Percentiles rank a stretch among this genome's conserved stretches.
phyloP scores from a whole-genome alignment of 768 basidiomycete species.

The Chalciporus pseudorubinellus region DNA sequence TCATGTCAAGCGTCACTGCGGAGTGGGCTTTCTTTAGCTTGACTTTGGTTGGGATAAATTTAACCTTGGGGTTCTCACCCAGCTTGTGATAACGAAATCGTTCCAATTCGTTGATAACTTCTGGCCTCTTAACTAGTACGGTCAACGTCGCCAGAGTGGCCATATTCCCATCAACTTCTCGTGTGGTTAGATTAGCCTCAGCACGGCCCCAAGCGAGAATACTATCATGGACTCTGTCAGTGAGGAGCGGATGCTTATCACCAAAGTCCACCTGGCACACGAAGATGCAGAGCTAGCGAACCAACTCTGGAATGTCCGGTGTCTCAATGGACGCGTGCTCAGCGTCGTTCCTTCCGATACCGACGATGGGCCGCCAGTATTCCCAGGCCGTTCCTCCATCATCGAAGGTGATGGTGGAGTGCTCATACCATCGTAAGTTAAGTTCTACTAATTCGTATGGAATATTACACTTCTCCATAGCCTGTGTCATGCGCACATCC shows the following conservation, averaged over 20 bases:
- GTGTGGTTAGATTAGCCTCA: background rate
- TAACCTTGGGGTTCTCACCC: background rate
- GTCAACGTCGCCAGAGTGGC: too few relatives aligned
- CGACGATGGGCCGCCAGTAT: background rate
- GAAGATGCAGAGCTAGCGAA: constrained; percentile 24
- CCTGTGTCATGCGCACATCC: constrained; percentile 62
- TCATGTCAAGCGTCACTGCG: too few relatives aligned
- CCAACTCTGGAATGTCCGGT: constrained; percentile 33
- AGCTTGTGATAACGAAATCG: background rate
- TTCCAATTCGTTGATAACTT: background rate
- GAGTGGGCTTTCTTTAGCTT: background rate
- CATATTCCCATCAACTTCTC: background rate
- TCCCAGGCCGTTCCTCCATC: background rate
- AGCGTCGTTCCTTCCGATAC: constrained; percentile 18
- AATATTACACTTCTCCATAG: constrained; percentile 27
- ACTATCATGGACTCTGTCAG: constrained; percentile 1
- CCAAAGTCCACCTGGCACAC: constrained; percentile 33
- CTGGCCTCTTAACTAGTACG: too few relatives aligned
- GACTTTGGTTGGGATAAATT: background rate
- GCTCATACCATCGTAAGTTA: constrained; percentile 33
- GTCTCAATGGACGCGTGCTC: constrained; percentile 28
- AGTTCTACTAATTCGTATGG: background rate
- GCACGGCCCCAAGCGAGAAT: background rate
- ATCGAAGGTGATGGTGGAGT: constrained; percentile 29
- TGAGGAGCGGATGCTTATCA: constrained; percentile 13